Evolutionary conservation across 257 asterid genomes (phyloP).

Genomic region (Voacanga thouarsii): DNA sequence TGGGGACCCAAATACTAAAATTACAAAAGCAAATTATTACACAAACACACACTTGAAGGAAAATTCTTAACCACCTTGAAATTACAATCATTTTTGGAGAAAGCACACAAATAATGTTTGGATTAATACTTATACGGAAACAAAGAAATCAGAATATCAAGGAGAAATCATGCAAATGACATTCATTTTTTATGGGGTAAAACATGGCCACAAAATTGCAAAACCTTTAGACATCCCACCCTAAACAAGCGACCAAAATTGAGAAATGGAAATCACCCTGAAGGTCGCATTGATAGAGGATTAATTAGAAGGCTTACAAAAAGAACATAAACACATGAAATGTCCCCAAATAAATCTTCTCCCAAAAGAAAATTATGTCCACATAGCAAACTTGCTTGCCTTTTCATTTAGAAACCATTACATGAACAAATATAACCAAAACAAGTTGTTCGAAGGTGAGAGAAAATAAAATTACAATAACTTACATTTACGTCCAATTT

Average conservation of each 20-base stretch:
- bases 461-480: not conserved
- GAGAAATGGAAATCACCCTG: not conserved
- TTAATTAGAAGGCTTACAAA: not conserved
- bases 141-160: not conserved
- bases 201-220: not conserved
- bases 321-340: not conserved
- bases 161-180: not conserved
- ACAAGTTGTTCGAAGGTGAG: not conserved
- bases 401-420: not conserved
- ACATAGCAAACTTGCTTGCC: not conserved
- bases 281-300: not conserved
- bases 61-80: not conserved
- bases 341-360: not conserved
- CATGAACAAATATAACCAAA: not conserved
- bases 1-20: slow-evolving; percentile 48
- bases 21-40: slow-evolving; percentile 8
- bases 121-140: not conserved
- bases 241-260: not conserved
- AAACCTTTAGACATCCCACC: not conserved
- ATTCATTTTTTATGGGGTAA: not conserved
- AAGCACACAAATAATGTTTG: not conserved
- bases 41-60: not conserved
- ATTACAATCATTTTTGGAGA: not conserved
- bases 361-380: not conserved
- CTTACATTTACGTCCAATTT: not conserved